Evolutionary conservation across 2,329 filamentous ascomycete genomes (phyloP), one percentile per base, ranked within the genome.

Genomic region (Rachicladosporium sp.): DNA sequence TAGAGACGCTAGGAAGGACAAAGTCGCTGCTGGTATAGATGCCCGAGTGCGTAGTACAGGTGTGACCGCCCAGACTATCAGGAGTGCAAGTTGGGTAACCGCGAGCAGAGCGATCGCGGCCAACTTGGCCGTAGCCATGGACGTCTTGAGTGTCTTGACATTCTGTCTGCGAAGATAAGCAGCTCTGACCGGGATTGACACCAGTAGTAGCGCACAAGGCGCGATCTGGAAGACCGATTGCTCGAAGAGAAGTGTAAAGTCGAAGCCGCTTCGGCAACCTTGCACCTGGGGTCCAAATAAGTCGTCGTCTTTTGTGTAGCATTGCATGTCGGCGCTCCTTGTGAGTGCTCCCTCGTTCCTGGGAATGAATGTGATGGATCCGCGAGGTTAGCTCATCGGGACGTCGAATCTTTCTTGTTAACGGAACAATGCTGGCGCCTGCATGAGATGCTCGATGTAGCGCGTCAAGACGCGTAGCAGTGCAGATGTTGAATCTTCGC

Each of bases 181-280:
- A 11, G 41, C 39, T 12, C 48, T 38, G 4, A 46, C 13, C 3
- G 46, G 48, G 2, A 48, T 37, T 6, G 43, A 21, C 4, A 51
- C 31, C 3, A 50, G 23, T 3, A 51, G 37, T 6, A 53, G 29
- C 10, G 48, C 45, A 15, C 42, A 46, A 2, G 50, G 46, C 6
- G 36, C 39, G 35, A 49, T 43, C 29, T 45, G 45, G 23, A 63
- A 49, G 29, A 62, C 46, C 7, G 53, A 36, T 19, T 60, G 53
- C 33, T 60, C 56, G 40, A 63, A 63, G 9, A 58, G 48, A 21
- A 61, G 43, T 10, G 59, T 61, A 33, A 63, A 62, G 33, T 62
- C 59, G 36, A 63, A 63, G 4, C 53, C 54, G 36, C 56, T 57
- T 38, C 60, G 45, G 29, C 43, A 46, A 4, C 38, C 41, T 11